A percentile compares a stretch with the other conserved stretches of the same genome.
Conservation (phyloP, 208 protist species). For the Trypanosoma avium region DNA sequence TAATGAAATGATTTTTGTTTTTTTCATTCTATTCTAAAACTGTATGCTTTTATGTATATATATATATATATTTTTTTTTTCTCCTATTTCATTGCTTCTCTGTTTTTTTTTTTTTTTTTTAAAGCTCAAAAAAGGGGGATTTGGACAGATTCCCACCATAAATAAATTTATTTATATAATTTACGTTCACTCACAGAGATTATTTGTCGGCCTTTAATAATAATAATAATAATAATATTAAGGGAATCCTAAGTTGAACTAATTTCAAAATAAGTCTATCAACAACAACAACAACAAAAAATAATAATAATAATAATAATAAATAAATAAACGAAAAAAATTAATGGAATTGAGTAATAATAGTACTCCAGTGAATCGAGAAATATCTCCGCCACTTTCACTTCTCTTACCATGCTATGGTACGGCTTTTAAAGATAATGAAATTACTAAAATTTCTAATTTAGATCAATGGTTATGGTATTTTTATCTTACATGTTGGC, state of each 20-base stretch:
- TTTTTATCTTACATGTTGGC: conserved; percentile 28
- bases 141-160: background rate
- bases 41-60: background rate
- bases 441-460: background rate
- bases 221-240: too few species aligned
- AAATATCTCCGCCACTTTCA: conserved; percentile 4
- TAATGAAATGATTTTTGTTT: background rate
- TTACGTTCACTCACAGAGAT: too few species aligned
- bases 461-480: conserved; percentile 25
- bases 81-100: background rate
- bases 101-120: background rate
- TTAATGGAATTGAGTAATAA: background rate
- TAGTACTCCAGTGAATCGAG: background rate
- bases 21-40: background rate
- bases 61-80: background rate
- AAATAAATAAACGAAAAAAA: background rate
- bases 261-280: too few species aligned
- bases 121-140: background rate
- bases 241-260: too few species aligned
- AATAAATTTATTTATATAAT: too few species aligned
- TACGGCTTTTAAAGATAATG: background rate
- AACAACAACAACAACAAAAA: too few species aligned
- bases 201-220: too few species aligned
- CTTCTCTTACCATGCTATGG: conserved; percentile 10
- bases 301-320: too few species aligned